These are phyloP conservation scores for Hypoxylon sp. DNA, from an alignment of 2,329 filamentous ascomycete species.

Conservation along the genomic window DNA sequence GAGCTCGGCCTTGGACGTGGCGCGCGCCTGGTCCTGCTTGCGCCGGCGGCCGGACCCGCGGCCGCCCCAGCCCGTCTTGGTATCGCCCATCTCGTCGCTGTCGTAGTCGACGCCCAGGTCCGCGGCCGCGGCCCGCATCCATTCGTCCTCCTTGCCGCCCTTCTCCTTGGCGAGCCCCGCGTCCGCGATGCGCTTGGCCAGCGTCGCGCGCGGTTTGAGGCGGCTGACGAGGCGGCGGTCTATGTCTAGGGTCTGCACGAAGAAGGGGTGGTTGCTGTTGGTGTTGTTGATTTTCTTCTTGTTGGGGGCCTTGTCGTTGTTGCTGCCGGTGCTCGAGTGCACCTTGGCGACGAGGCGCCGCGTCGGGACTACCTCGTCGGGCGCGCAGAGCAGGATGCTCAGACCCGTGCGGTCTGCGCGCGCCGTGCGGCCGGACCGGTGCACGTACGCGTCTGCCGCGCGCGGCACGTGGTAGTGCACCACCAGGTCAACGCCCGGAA, in stretches of 20 bases:
- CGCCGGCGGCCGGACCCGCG: constrained; percentile 77
- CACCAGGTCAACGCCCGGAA: constrained; percentile 86
- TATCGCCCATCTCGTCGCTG: constrained; percentile 85
- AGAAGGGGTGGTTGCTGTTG: no score
- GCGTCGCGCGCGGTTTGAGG: constrained; percentile 76
- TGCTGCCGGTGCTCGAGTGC: constrained; percentile 66
- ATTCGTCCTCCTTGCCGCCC: constrained; percentile 81
- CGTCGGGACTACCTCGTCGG: constrained; percentile 88
- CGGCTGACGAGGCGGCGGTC: constrained; percentile 80
- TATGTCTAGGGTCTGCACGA: constrained; percentile 82
- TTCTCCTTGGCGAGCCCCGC: constrained; percentile 86
- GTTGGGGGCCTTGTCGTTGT: constrained; percentile 53
- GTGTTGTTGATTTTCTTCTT: no score
- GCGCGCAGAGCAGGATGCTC: constrained; percentile 87
- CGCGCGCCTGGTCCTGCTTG: constrained; percentile 77
- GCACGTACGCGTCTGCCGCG: constrained; percentile 91
- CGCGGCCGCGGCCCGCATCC: constrained; percentile 84
- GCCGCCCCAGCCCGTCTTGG: constrained; percentile 66
- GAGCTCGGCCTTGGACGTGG: constrained; percentile 78
- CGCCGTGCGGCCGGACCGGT: constrained; percentile 92
- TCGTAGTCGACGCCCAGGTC: constrained; percentile 96
- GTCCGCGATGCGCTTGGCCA: constrained; percentile 90
- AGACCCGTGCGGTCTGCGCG: constrained; percentile 79
- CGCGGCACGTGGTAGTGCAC: constrained; percentile 96
- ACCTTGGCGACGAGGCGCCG: constrained; percentile 87